Evolutionary conservation across 2,329 filamentous ascomycete genomes (phyloP), one percentile per base, ranked within the genome.

Genomic region (Exserohilum rostratum): DNA sequence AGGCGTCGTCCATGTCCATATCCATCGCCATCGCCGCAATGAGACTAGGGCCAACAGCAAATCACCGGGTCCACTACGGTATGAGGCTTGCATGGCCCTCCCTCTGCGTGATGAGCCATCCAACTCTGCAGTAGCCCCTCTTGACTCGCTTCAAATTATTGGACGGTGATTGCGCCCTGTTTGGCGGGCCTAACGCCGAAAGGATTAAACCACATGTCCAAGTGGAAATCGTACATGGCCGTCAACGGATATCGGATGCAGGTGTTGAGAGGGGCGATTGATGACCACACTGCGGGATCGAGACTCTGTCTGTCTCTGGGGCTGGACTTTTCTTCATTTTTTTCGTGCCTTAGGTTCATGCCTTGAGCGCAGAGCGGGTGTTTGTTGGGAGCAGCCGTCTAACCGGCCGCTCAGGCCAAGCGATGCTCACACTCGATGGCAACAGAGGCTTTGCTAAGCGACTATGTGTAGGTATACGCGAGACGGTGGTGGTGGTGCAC

Each of bases 231-330:
- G 50, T 45, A 49, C 29, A 57, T 59, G 55, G 53, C 52, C 29
- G 47, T 48, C 20, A 35, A 55, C 56, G 58, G 54, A 61, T 60
- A 54, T 45, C 56, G 53, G 49, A 63, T 55, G 58, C 55, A 57
- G 46, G 58, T 59, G 35, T 52, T 63, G 50, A 30, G 39, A 25
- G 39, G 47, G 54, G 43, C 35, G 57, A 57, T 62, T 65, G 50
- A 64, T 64, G 61, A 63, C 55, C 50, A 51, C 50, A 62, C 50
- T 49, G 64, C 58, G 62, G 62, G 65, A 69, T 68, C 65, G 60
- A 67, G 63, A 63, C 61, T 61, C 55, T 49, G 22, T 60, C 15
- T 37, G 45, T 49, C 44, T 47, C 4, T 15, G 39, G 39, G 39
- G 22, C 25, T 29, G 39, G 62, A 64, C 60, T 61, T 25, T 7